phyloP scores from a whole-genome alignment of 306 rosid species.

The Carpinus fangiana region DNA sequence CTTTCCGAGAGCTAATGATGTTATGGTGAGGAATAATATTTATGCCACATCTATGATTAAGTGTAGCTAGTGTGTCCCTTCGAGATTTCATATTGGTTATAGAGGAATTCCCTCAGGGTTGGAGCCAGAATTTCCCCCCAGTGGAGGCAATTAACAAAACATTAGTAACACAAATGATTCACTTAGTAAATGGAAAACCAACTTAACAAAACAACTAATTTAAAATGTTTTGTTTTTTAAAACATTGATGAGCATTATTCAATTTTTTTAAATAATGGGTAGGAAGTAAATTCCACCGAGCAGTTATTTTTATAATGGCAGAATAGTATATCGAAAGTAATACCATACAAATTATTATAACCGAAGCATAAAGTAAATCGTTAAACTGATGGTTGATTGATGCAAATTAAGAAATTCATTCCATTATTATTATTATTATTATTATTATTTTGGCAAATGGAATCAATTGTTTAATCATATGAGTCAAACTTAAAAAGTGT shows the following conservation, averaged over 20 bases:
- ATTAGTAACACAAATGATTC: no score
- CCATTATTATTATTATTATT: not conserved
- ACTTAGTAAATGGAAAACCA: no score
- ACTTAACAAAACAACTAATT: not conserved
- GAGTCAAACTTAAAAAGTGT: no score
- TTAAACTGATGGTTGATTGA: not conserved
- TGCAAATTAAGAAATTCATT: not conserved
- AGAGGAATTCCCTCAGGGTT: not conserved
- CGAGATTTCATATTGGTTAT: not conserved
- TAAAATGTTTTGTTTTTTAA: no score
- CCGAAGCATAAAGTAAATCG: not conserved
- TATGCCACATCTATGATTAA: slow-evolving; percentile 67
- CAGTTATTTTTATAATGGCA: not conserved
- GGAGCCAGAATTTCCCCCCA: not conserved
- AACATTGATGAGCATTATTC: not conserved
- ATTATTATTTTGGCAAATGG: no score
- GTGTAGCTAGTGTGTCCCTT: not conserved
- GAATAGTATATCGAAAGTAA: not conserved
- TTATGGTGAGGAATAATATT: slow-evolving; percentile 68
- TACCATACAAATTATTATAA: not conserved
- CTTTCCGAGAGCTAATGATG: slow-evolving; percentile 71
- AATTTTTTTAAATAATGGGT: not conserved
- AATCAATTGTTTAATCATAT: no score
- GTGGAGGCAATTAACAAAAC: not conserved
- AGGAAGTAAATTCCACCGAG: not conserved